phyloP scores from a whole-genome alignment of 2,329 filamentous ascomycete genomes.

The Arthroderma uncinatum region DNA sequence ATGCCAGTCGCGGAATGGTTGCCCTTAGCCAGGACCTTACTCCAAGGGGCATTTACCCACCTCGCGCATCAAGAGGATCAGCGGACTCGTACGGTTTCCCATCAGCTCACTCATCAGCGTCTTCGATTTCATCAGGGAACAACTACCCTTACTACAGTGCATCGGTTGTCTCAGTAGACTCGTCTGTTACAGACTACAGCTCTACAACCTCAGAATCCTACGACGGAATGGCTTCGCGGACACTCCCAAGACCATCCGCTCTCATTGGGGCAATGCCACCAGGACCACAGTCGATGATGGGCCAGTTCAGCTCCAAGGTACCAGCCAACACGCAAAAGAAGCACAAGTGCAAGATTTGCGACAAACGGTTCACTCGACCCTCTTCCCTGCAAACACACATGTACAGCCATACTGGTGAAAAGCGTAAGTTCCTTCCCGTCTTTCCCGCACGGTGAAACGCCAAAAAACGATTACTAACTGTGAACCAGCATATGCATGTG shows the following conservation, averaged over 20 bases:
- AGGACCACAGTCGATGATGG: slow-evolving; percentile 95
- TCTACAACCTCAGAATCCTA: slow-evolving; percentile 75
- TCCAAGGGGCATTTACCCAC: slow-evolving; percentile 77
- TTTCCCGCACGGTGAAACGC: neutral
- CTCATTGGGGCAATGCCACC: slow-evolving; percentile 58
- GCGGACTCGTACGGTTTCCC: slow-evolving; percentile 88
- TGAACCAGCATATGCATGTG: slow-evolving; percentile 71
- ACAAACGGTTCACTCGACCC: slow-evolving; percentile 90
- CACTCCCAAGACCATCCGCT: slow-evolving; percentile 67
- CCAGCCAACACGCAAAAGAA: slow-evolving; percentile 96
- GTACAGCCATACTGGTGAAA: slow-evolving; percentile 97
- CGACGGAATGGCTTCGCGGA: slow-evolving; percentile 66
- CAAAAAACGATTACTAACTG: neutral
- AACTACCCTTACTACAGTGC: slow-evolving; percentile 80
- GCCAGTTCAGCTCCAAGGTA: slow-evolving; percentile 93
- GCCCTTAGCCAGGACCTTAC: slow-evolving; percentile 89
- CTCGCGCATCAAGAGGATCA: slow-evolving; percentile 55
- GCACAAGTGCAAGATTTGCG: slow-evolving; percentile 98
- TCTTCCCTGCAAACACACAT: slow-evolving; percentile 95
- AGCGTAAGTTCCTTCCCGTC: slow-evolving; percentile 61
- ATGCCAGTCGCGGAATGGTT: slow-evolving; percentile 88
- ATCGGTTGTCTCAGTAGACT: slow-evolving; percentile 57
- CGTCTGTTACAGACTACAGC: slow-evolving; percentile 84
- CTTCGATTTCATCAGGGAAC: slow-evolving; percentile 74
- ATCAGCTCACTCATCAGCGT: slow-evolving; percentile 78